These are phyloP conservation scores for Penicillium verrucosum DNA, from an alignment of 2,329 filamentous ascomycete species.

Conservation along the genomic window DNA sequence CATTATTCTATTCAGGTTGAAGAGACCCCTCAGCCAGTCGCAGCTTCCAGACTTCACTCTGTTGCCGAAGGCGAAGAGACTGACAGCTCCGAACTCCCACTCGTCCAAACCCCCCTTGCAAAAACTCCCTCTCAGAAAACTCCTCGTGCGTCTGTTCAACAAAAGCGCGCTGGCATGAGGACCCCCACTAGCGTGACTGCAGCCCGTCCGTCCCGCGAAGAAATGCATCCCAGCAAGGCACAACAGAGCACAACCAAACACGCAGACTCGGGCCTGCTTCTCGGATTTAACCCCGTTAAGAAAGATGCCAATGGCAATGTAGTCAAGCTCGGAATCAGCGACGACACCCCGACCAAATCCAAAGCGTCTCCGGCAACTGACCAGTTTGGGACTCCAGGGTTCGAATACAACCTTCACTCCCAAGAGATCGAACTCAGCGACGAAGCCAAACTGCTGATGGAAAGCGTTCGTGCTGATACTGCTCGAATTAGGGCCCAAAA, in stretches of 20 bases:
- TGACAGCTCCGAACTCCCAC: constrained; percentile 31
- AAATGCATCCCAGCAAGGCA: constrained; percentile 88
- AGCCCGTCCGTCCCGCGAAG: constrained; percentile 67
- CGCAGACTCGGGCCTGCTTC: constrained; percentile 72
- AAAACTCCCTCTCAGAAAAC: constrained; percentile 25
- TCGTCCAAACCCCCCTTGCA: constrained; percentile 25
- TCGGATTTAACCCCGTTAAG: constrained; percentile 77
- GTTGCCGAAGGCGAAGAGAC: constrained; percentile 49
- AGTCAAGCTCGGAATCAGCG: constrained; percentile 27
- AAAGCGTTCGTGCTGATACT: constrained; percentile 69
- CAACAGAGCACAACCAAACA: constrained; percentile 72
- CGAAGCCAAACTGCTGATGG: constrained; percentile 57
- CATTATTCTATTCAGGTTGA: constrained; percentile 13
- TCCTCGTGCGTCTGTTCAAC: constrained; percentile 27
- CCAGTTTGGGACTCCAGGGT: constrained; percentile 43
- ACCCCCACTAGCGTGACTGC: constrained; percentile 54
- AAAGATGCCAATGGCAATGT: constrained; percentile 38
- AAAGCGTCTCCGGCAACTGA: constrained; percentile 32
- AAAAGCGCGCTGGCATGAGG: constrained; percentile 27
- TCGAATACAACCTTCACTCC: constrained; percentile 46
- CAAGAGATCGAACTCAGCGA: constrained; percentile 46
- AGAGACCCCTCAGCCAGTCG: constrained; percentile 22
- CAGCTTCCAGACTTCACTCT: constrained; percentile 39
- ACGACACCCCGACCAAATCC: constrained; percentile 45
- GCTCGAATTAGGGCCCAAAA: constrained; percentile 68